Evolutionary conservation across 495 filamentous ascomycete genomes (phyloP), one percentile per base, ranked within the genome.

Genomic region (Xylaria telfairii): DNA sequence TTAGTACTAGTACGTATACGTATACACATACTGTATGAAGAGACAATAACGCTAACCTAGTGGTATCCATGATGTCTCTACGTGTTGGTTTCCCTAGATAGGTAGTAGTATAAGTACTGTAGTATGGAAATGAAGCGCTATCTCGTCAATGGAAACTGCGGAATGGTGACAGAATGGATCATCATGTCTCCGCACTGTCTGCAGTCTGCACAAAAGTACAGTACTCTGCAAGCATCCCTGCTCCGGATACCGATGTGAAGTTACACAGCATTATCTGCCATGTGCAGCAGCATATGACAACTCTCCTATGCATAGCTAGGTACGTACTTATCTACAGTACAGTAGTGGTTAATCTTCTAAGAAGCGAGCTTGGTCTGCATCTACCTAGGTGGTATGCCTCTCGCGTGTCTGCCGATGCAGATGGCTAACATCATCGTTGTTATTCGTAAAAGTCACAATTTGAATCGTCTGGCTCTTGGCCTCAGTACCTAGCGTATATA

Each of bases 181-280:
- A n/a, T n/a, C n/a, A n/a, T 28, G 12, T 63, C 60, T 44, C 21
- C 24, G n/a, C 39, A 44, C 39, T 30, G 24, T 30, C 32, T 63
- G 39, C 6, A 63, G 24, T 30, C 32, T 63, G 39, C 6, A 63
- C 26, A 63, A 44, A 44, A 53, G 49, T 53, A 53, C 49, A n/a
- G n/a, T 44, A 13, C 59, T 4, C 6, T n/a, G 12, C 21, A 32
- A 4, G 28, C 9, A 65, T 65, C 61, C 61, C 37, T 65, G 61
- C 61, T 19, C 42, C 61, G 37, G 61, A 65, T 47, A 49, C 26
- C 61, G 42, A 49, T 49, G 9, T 49, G 17, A 49, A 65, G 61
- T 41, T 65, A 28, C 61, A 65, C 61, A 34, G 26, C 42, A 49
- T 65, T 34, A 49, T 49, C 62, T 32, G 15, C 56, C 56, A 37